Conservation (phyloP, 1,284 basidiomycete species). For the Tylopilus sp. region DNA sequence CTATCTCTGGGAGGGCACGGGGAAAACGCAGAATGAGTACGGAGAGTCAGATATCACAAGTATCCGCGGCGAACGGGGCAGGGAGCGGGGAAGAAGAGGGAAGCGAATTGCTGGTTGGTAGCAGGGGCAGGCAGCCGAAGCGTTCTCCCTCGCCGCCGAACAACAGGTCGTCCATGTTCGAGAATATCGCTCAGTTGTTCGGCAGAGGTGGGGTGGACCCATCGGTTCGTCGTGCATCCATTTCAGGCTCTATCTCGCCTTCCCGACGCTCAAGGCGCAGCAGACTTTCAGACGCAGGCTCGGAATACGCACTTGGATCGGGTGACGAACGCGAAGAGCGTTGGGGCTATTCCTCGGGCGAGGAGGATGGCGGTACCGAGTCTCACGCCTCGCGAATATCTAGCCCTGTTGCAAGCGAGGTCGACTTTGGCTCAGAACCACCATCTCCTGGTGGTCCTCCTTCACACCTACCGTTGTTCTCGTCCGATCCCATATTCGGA, state of each 20-base stretch:
- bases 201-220: slow-evolving; percentile 43
- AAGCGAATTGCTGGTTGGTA: slow-evolving; percentile 23
- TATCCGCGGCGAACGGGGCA: slow-evolving; percentile 28
- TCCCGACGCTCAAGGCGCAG: slow-evolving; percentile 51
- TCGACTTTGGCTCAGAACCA: slow-evolving; percentile 65
- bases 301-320: slow-evolving; percentile 52
- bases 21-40: slow-evolving; percentile 43
- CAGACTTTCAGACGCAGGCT: slow-evolving; percentile 52
- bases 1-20: slow-evolving; percentile 29
- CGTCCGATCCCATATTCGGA: slow-evolving; percentile 72
- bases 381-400: slow-evolving; percentile 31
- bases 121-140: slow-evolving; percentile 24
- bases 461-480: slow-evolving; percentile 59
- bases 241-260: slow-evolving; percentile 50
- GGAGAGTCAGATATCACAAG: slow-evolving; percentile 43
- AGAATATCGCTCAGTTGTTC: slow-evolving; percentile 68
- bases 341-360: slow-evolving; percentile 77
- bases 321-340: slow-evolving; percentile 58
- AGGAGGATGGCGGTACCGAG: slow-evolving; percentile 47
- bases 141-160: slow-evolving; percentile 41
- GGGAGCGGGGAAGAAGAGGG: slow-evolving; percentile 25
- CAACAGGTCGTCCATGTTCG: slow-evolving; percentile 53
- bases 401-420: slow-evolving; percentile 48
- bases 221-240: slow-evolving; percentile 46
- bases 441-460: slow-evolving; percentile 49